Evolutionary conservation across 2,329 filamentous ascomycete genomes (phyloP).

Genomic region (Davidsoniella australis): DNA sequence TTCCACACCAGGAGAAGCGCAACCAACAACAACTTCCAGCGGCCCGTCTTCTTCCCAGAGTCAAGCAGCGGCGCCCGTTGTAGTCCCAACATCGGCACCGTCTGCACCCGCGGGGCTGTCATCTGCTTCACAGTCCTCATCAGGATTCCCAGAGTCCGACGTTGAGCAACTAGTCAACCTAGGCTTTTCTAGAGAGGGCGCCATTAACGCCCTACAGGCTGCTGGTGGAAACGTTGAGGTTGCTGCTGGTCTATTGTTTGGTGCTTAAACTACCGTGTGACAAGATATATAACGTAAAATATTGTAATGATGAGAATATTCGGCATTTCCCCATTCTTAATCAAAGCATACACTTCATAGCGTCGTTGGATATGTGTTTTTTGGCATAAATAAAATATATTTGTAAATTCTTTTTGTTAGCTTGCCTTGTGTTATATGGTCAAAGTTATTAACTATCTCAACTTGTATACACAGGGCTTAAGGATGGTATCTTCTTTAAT

Average conservation of each 20-base stretch:
- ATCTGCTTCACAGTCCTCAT: constrained; percentile 13
- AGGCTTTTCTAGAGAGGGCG: constrained; percentile 60
- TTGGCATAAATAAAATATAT: no score
- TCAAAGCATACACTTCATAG: no score
- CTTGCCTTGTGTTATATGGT: no score
- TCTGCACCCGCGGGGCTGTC: constrained; percentile 15
- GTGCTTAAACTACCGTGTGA: constrained; percentile 21
- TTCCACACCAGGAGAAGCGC: constrained; percentile 17
- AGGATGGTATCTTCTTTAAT: constrained; percentile 49
- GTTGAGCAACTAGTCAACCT: constrained; percentile 62
- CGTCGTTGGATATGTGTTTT: no score
- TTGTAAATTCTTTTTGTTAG: no score
- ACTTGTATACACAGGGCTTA: constrained; percentile 94
- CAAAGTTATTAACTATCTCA: constrained; percentile 35
- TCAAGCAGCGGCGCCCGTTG: constrained; percentile 14
- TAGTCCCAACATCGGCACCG: constrained; percentile 12
- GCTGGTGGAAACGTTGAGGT: constrained; percentile 74
- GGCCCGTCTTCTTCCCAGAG: neutral
- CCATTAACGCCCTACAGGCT: constrained; percentile 64
- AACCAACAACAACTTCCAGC: constrained; percentile 15
- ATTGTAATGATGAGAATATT: neutral
- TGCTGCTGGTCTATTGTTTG: constrained; percentile 66
- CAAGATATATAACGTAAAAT: neutral
- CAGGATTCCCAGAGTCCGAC: constrained; percentile 39
- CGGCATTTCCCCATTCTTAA: no score